Conservation (phyloP, 768 basidiomycete genomes). For the Naganishia antarctica region DNA sequence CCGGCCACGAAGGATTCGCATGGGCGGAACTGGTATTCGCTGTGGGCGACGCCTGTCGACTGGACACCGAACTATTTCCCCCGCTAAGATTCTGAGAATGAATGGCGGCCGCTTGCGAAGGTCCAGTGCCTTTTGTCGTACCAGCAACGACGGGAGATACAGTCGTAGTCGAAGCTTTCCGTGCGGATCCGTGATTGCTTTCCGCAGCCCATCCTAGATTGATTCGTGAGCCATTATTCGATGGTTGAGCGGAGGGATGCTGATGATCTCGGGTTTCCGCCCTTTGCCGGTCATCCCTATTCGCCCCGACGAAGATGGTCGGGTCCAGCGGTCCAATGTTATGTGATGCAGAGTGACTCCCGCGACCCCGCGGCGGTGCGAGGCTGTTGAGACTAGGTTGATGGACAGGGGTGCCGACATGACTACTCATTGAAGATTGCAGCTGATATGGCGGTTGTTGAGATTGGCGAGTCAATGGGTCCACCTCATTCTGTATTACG, state of each 20-base stretch:
- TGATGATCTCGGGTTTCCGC: not conserved
- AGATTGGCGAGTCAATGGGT: not conserved
- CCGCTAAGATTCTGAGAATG: conserved; percentile 10
- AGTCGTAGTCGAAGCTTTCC: not conserved
- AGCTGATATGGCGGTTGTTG: not conserved
- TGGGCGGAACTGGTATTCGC: conserved; percentile 1
- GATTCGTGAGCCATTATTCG: not conserved
- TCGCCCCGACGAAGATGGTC: conserved; percentile 9
- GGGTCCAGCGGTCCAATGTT: not conserved
- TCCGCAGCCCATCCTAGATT: conserved; percentile 9
- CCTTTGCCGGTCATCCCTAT: not conserved
- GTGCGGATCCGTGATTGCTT: not conserved
- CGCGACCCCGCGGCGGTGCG: conserved; percentile 1
- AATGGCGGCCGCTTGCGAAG: not conserved
- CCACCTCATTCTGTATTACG: not conserved
- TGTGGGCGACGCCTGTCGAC: conserved; percentile 8
- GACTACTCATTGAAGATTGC: not conserved
- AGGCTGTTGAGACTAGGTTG: conserved; percentile 20
- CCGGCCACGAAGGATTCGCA: conserved; percentile 1
- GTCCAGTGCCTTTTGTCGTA: not conserved
- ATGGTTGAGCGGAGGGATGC: not conserved
- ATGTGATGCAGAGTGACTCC: not conserved
- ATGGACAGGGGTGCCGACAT: conserved; percentile 12
- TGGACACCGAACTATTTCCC: not conserved
- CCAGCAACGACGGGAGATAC: not conserved